Conservation (phyloP, 257 asterid genomes). For the Apocynum venetum region DNA sequence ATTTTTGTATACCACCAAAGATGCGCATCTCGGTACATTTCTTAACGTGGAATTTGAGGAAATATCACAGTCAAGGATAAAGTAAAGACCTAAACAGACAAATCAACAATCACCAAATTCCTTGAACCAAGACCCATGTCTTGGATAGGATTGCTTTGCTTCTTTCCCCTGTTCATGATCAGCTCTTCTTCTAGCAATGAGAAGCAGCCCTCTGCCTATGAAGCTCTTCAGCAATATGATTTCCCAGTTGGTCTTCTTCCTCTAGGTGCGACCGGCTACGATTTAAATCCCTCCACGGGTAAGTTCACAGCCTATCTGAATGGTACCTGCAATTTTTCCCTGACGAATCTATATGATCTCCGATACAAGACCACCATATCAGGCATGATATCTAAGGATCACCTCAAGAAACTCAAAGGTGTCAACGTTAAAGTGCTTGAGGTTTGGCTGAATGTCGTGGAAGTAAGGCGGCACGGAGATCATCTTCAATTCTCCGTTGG, state of each 20-base stretch:
- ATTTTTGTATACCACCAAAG: background rate
- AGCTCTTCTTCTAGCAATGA: slow-evolving; percentile 3
- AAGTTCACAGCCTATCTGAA: slow-evolving; percentile 38
- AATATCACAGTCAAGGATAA: background rate
- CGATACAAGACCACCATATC: slow-evolving; percentile 29
- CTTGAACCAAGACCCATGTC: slow-evolving; percentile 8
- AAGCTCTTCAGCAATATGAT: slow-evolving; percentile 40
- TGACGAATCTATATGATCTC: slow-evolving; percentile 34
- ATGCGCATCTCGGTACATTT: background rate
- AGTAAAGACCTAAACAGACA: background rate
- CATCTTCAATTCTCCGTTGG: slow-evolving; percentile 47
- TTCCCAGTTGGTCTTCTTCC: slow-evolving; percentile 59
- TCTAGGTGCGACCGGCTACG: slow-evolving; percentile 42
- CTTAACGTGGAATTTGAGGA: background rate
- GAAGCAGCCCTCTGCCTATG: slow-evolving; percentile 30
- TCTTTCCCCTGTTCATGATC: background rate
- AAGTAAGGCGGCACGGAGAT: slow-evolving; percentile 29
- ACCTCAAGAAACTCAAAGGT: slow-evolving; percentile 33
- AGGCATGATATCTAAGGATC: slow-evolving; percentile 33
- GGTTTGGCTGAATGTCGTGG: slow-evolving; percentile 43
- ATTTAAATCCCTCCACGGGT: slow-evolving; percentile 32
- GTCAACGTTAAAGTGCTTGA: slow-evolving; percentile 40
- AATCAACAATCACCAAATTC: background rate
- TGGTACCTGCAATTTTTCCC: slow-evolving; percentile 37
- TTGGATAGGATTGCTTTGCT: background rate